Evolutionary conservation across 1,139 yeast species (phyloP).

Genomic region (Kodamaea derodonti): DNA sequence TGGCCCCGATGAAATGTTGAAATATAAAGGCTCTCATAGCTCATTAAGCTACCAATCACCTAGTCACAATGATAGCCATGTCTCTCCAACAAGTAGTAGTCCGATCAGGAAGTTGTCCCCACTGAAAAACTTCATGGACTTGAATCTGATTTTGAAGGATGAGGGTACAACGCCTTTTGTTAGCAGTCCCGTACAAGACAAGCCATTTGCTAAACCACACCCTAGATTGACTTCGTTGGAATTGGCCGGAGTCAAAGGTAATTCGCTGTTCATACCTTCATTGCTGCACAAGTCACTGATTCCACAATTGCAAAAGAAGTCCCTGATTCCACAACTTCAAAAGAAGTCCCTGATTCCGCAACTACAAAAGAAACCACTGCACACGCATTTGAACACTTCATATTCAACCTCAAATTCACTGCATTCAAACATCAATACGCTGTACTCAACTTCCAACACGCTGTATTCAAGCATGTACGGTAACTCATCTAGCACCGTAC

Average conservation of each 20-base stretch:
- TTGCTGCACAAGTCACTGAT: conserved; percentile 3
- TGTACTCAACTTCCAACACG: neutral
- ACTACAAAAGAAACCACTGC: conserved; percentile 14
- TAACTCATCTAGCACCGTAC: no score
- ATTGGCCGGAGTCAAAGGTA: conserved; percentile 30
- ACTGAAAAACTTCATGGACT: conserved; percentile 37
- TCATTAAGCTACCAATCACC: conserved; percentile 3
- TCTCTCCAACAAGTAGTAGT: conserved; percentile 1
- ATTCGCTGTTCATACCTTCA: conserved; percentile 1
- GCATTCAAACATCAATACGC: neutral
- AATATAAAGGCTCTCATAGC: conserved; percentile 7
- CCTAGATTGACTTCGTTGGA: conserved; percentile 31
- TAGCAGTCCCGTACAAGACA: conserved; percentile 15
- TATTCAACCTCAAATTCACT: conserved; percentile 1
- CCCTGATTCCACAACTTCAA: conserved; percentile 17
- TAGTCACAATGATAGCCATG: conserved; percentile 10
- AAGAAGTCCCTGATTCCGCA: conserved; percentile 13
- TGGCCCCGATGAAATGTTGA: conserved; percentile 23
- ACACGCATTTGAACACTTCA: conserved; percentile 11
- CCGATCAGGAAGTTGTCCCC: conserved; percentile 33
- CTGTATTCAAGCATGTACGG: no score
- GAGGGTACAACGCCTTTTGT: conserved; percentile 8
- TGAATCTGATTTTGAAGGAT: conserved; percentile 26
- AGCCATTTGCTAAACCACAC: conserved; percentile 22
- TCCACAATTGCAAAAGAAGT: conserved; percentile 17